Base-by-base conservation (phyloP, 164 flowering plant genomes). In the Chloranthus sessilifolius region DNA sequence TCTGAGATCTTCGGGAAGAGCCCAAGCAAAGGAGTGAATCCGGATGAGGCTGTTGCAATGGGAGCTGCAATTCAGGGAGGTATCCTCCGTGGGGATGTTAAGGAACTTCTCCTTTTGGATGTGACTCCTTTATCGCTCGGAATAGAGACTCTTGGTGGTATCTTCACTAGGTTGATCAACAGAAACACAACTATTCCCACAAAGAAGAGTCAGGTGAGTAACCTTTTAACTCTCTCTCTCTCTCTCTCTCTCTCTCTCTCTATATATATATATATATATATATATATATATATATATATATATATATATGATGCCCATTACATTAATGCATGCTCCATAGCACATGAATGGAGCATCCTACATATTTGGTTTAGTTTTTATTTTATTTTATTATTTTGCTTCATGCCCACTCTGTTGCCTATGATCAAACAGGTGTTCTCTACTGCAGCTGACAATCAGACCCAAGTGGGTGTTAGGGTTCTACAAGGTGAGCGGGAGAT, bases 31-130 rank as follows among this genome's bases (percentile, higher is more conserved):
- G 89, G 85, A 12, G 83, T 82, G 19, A 82, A 83, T 61, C 90
- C 84, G 15, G 84, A 83, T 53, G 90, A 83, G 60, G 86, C 86
- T 7, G 90, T 83, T 53, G 83, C 84, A 10, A 74, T 83, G 83
- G 90, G 90, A 23, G 86, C 90, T 22, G 90, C 90, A 12, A 77
- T 82, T 60, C 88, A 82, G 65, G 88, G 88, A 39, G 85, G 85
- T 14, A 79, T 77, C 21, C 68, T 83, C 6, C 76, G 86, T 27
- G 90, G 86, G 33, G 86, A 80, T 69, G 84, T 80, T 24, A 83
- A 78, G 59, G 90, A 78, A 64, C 59, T 78, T 53, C 82, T 80
- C 48, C 64, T 83, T 16, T 64, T 83, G 67, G 89, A 82, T 68
- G 85, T 82, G 6, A 82, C 81, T 52, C 83, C 88, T 26, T 52